Base-by-base conservation (phyloP, 2,329 filamentous ascomycete species). In the Fusarium sacchari region DNA sequence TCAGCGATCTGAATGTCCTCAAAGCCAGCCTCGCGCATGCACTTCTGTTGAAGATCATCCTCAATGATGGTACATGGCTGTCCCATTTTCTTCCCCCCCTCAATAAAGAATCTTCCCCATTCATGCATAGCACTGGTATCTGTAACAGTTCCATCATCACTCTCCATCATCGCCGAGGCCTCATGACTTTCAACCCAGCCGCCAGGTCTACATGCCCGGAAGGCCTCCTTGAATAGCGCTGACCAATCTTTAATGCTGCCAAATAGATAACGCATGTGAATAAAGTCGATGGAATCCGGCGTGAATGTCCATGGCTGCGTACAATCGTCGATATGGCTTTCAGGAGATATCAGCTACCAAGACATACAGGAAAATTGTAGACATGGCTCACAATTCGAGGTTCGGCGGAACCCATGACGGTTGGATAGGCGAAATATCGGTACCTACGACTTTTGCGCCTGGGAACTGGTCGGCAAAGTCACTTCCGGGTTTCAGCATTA, bases 371-470 rank as follows among this genome's bases (percentile, higher is more conserved):
- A 1, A 5, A 46, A 9, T 32, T n/a, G 4, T 9, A 12, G 6
- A 46, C 18, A 3, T 6, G 6, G 42, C 67, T 47, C 20, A 69
- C 67, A 65, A 71, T 36, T 69, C 52, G 9, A 71, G 60, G 9
- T 71, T 71, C 2, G 68, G 60, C 6, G 65, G 67, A 34, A 70
- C 32, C 67, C 67, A 70, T 3, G 59, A 50, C 6, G 67, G 67
- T 72, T 90, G 88, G 22, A 89, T 88, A 4, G 88, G 87, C n/a
- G 86, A 88, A 14, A 90, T 83, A 75, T 90, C 88, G 10, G 86
- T 88, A 49, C 88, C 88, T 49, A 84, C 82, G 18, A 79, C 87
- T 81, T 77, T 81, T 68, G 78, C 84, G 71, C 81, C 74, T 26
- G 86, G 86, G 47, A 84, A 85, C 18, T 83, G 69, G 59, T 86